Base-by-base conservation (phyloP, 441 rosid species). In the Lagerstroemia fauriei region DNA sequence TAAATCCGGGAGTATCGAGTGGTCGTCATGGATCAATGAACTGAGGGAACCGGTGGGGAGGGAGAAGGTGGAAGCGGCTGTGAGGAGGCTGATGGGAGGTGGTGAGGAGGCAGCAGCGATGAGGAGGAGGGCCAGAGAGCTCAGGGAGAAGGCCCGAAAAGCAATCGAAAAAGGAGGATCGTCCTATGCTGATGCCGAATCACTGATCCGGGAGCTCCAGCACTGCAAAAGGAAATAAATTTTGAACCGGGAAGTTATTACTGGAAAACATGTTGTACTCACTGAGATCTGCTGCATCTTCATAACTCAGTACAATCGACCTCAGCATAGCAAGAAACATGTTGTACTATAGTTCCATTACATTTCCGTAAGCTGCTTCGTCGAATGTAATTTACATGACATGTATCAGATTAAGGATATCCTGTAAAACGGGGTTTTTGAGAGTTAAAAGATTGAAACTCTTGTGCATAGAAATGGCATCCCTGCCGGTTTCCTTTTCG, bases 91-190 rank as follows among this genome's bases (percentile, higher is more conserved):
- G 27, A 85, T 87, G 87, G 74, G 41, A 3, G 84, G 77, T 3
- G 81, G 85, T 46, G 84, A 59, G 8, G 87, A 86, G 78, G 87
- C 84, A 8, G 48, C 9, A 41, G 90, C 78, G 79, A 87, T 86
- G 88, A 86, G 89, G 80, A 85, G 85, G 34, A 83, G 80, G 80
- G 89, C 83, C 4, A 31, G n/a, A 63, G 86, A 81, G 31, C 80
- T 89, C 7, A 82, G 76, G 75, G 78, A 74, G 69, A 86, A 81
- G 84, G 88, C 88, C 6, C 82, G 77, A 84, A 86, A 44, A 29
- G 88, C 88, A 0, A 83, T 89, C 51, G 82, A 87, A 76, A 83
- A 84, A 81, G 85, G 89, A 16, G 88, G 88, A 0, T 81, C 88
- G 0, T 89, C 90, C 3, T 83, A 72, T 47, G 46, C 20, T 3